These are phyloP conservation scores for Mallotus japonicus DNA, from an alignment of 441 rosid species.

Conservation along the genomic window DNA sequence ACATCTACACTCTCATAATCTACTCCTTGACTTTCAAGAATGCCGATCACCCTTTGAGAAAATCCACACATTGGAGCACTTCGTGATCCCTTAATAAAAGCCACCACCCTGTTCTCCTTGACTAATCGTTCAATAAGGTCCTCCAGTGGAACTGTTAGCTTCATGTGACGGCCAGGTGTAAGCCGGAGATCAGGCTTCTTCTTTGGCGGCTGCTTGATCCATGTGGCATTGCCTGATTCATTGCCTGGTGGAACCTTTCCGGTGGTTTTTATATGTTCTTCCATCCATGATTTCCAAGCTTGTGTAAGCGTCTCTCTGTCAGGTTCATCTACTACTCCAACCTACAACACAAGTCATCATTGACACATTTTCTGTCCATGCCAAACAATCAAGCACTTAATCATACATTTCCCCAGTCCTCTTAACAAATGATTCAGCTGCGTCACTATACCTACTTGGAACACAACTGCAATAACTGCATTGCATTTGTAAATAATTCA, in stretches of 20 bases:
- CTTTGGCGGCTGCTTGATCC: conserved; percentile 57
- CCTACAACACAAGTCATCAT: conserved; percentile 35
- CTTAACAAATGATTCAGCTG: no score
- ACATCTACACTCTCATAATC: conserved; percentile 82
- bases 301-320: conserved; percentile 61
- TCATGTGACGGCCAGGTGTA: conserved; percentile 80
- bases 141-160: conserved; percentile 66
- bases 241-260: conserved; percentile 91
- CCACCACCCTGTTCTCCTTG: conserved; percentile 83
- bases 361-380: neutral
- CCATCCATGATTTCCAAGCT: conserved; percentile 97
- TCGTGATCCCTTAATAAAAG: conserved; percentile 85
- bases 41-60: conserved; percentile 76
- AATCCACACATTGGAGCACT: conserved; percentile 86
- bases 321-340: conserved; percentile 65
- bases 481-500: neutral
- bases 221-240: conserved; percentile 78
- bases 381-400: neutral
- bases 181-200: conserved; percentile 83
- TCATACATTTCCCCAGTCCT: neutral
- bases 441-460: neutral
- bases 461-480: neutral
- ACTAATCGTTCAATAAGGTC: conserved; percentile 67
- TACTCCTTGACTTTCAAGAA: conserved; percentile 70
- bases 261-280: conserved; percentile 67